These are phyloP conservation scores for Globisporangium ultimum DNA, from an alignment of 352 stramenopile species.

Conservation along the genomic window DNA sequence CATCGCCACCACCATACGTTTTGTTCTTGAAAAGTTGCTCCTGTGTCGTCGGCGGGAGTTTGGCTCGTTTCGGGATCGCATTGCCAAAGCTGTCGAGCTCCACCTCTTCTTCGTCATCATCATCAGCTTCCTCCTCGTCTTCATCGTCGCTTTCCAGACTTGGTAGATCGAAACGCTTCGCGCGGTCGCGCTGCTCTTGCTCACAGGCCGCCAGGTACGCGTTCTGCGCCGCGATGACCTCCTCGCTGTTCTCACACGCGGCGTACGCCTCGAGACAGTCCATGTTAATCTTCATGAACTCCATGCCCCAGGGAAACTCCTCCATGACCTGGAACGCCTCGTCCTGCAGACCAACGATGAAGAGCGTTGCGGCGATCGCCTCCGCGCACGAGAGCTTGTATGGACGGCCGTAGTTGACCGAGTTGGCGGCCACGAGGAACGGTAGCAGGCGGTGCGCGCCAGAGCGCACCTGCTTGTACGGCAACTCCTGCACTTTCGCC, in stretches of 20 bases:
- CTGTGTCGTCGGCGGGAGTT: constrained; percentile 10
- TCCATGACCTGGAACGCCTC: constrained; percentile 89
- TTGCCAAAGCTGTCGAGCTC: constrained; percentile 16
- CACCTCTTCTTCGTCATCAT: constrained; percentile 18
- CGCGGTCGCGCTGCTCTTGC: constrained; percentile 50
- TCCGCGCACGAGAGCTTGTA: constrained; percentile 97
- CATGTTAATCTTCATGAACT: constrained; percentile 94
- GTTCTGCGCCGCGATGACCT: constrained; percentile 77
- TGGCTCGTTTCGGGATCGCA: constrained; percentile 7
- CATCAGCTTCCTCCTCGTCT: constrained; percentile 19
- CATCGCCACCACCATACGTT: constrained; percentile 29
- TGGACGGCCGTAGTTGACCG: constrained; percentile 98
- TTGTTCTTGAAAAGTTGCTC: constrained; percentile 54
- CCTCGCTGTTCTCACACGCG: constrained; percentile 55
- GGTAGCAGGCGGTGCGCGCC: constrained; percentile 95
- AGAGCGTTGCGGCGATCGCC: constrained; percentile 95
- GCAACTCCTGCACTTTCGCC: constrained; percentile 94
- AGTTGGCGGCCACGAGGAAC: constrained; percentile 98
- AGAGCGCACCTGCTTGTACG: constrained; percentile 93
- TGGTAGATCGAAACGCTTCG: constrained; percentile 36
- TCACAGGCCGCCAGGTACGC: constrained; percentile 65
- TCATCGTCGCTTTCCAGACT: constrained; percentile 20
- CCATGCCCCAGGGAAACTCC: constrained; percentile 92
- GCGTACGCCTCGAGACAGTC: constrained; percentile 90
- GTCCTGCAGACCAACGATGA: constrained; percentile 93